Percentiles rank a stretch among this genome's conserved stretches.
Evolutionary conservation across 352 stramenopile species (phyloP).

Genomic region (Globisporangium perplexum): DNA sequence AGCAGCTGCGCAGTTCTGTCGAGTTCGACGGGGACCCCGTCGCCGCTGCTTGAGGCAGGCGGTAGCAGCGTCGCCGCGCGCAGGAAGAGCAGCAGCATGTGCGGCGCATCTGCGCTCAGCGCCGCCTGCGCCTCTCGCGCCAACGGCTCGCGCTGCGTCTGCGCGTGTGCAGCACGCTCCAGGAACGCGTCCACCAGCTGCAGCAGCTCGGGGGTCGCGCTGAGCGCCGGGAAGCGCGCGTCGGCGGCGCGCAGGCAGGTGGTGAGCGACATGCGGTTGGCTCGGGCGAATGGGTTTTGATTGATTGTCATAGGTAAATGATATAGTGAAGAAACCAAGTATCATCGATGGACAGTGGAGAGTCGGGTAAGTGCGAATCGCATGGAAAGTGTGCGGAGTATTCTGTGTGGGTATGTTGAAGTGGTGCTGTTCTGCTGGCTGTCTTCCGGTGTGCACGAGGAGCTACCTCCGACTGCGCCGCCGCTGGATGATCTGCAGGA

Average conservation of each 20-base stretch:
- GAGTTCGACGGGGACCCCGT: background rate
- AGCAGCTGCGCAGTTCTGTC: slow-evolving; percentile 4
- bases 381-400: background rate
- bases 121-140: slow-evolving; percentile 1
- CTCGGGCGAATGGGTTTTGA: background rate
- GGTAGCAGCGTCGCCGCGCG: slow-evolving; percentile 5
- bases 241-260: slow-evolving; percentile 9
- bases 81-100: slow-evolving; percentile 15
- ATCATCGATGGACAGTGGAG: background rate
- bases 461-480: slow-evolving; percentile 24
- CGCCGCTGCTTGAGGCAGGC: background rate
- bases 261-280: background rate
- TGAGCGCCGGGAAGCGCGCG: slow-evolving; percentile 8
- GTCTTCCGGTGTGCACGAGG: too few species aligned
- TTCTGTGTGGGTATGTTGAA: background rate
- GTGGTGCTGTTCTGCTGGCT: too few species aligned
- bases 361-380: background rate
- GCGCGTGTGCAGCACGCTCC: slow-evolving; percentile 3
- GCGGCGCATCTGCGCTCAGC: slow-evolving; percentile 7
- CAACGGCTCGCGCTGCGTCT: slow-evolving; percentile 8
- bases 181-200: slow-evolving; percentile 10
- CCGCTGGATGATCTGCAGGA: slow-evolving; percentile 58
- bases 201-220: background rate
- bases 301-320: background rate
- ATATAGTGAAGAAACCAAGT: too few species aligned